Percentiles rank a stretch among this genome's conserved stretches.
These are phyloP conservation scores for Canariomyces notabilis DNA, from an alignment of 2,329 filamentous ascomycete species.

Conservation along the genomic window DNA sequence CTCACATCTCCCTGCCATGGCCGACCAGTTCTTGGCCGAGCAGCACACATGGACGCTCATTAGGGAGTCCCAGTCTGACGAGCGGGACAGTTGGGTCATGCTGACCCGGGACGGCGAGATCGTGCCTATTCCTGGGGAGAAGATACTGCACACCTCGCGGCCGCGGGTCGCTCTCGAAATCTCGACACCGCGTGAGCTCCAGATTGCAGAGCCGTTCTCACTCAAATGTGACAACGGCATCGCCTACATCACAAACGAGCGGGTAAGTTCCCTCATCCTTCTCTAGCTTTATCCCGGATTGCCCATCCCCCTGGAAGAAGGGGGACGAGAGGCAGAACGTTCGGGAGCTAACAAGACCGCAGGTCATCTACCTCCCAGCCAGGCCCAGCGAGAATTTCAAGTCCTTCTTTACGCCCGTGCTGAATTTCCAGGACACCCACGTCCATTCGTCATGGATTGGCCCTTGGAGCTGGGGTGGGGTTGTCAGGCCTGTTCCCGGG, in stretches of 20 bases:
- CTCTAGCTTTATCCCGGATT: conserved; percentile 21
- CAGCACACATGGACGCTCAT: conserved; percentile 40
- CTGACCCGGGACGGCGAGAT: conserved; percentile 68
- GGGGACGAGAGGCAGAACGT: too few relatives aligned
- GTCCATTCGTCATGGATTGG: conserved; percentile 89
- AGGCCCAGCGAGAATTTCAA: conserved; percentile 65
- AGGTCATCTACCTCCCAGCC: conserved; percentile 85
- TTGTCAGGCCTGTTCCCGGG: conserved; percentile 73
- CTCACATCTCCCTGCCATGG: conserved; percentile 29
- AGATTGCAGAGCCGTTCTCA: conserved; percentile 58
- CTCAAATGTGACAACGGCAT: conserved; percentile 70
- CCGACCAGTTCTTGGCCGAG: conserved; percentile 32
- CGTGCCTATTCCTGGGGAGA: conserved; percentile 79
- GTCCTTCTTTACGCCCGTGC: conserved; percentile 83
- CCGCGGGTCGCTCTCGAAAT: conserved; percentile 73
- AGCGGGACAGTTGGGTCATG: conserved; percentile 78
- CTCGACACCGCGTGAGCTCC: conserved; percentile 62
- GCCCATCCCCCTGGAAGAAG: conserved; percentile 13
- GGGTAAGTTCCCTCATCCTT: conserved; percentile 49
- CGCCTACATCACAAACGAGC: conserved; percentile 77
- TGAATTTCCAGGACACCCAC: conserved; percentile 81
- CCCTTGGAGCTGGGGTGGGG: conserved; percentile 80
- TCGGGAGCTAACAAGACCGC: conserved; percentile 18
- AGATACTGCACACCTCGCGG: conserved; percentile 73
- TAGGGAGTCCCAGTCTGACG: conserved; percentile 44